Evolutionary conservation across 1,139 yeast species (phyloP).

Genomic region (Blastobotrys proliferans): DNA sequence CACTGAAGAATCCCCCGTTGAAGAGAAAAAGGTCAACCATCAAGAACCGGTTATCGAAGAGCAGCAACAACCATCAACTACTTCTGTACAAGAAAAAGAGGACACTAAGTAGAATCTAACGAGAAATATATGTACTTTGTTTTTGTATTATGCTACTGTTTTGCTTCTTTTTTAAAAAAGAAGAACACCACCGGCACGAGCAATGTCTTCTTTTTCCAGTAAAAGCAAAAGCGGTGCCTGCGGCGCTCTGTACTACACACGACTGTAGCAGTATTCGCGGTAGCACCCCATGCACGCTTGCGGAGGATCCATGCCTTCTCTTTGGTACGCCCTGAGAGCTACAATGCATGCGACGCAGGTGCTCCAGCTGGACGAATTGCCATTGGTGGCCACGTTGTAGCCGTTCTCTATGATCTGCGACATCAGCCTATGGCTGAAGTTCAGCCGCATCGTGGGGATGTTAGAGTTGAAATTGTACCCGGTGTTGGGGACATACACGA

Average conservation of each 20-base stretch:
- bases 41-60: too few species aligned
- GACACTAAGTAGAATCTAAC: too few species aligned
- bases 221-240: too few species aligned
- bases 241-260: too few species aligned
- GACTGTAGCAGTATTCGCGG: slow-evolving; percentile 55
- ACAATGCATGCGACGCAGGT: slow-evolving; percentile 89
- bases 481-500: slow-evolving; percentile 76
- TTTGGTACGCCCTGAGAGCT: slow-evolving; percentile 74
- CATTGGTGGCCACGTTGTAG: slow-evolving; percentile 69
- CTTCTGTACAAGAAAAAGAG: too few species aligned
- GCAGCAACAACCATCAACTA: too few species aligned
- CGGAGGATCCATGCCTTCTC: slow-evolving; percentile 54
- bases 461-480: slow-evolving; percentile 66
- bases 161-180: too few species aligned
- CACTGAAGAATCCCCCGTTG: neutral
- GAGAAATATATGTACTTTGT: too few species aligned
- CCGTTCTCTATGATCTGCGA: slow-evolving; percentile 69
- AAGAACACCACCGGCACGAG: too few species aligned
- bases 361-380: slow-evolving; percentile 66
- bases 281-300: slow-evolving; percentile 75
- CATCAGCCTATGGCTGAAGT: slow-evolving; percentile 59
- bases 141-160: too few species aligned
- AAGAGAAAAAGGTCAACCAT: neutral
- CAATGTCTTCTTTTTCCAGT: too few species aligned
- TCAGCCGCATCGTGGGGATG: slow-evolving; percentile 66